Base-by-base conservation (phyloP, 2,329 filamentous ascomycete genomes). In the Ceratocystis albifundus region DNA sequence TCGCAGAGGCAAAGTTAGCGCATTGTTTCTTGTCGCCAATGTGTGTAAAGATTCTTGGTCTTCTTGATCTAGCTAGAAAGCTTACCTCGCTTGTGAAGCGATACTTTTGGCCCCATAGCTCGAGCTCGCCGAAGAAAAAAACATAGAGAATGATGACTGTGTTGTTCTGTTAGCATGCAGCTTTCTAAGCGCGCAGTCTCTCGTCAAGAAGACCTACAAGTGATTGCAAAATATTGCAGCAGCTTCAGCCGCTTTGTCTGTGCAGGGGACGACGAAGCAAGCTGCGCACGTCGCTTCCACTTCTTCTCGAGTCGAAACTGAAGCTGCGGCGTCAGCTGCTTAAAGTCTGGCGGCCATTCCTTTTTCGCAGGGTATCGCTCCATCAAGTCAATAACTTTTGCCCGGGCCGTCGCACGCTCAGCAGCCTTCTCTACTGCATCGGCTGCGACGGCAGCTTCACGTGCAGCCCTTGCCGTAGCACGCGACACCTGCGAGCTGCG, bases 291-390 rank as follows among this genome's bases (percentile, higher is more conserved):
- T 64, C 89, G 81, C 76, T 90, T 88, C 76, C 88, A 92, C 73
- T 88, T 86, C 74, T 88, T 85, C 78, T 93, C 89, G 71, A 90
- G 86, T 55, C 85, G 82, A 73, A 92, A 88, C 75, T 92, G 86
- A 72, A 91, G 84, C 74, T 88, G 88, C 61, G 80, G 77, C 46
- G 84, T 84, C 68, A 93, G 81, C 72, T 84, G 82, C 69, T 80
- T 77, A 75, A 93, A 88, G 75, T 91, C 85, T 12, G 89, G 89
- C 67, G 89, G 89, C 89, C 89, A 93, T 70, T 84, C 78, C 73
- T 87, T 88, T 75, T 88, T 87, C 62, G 85, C 82, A 71, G 79
- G 82, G 76, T 84, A 86, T 4, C 81, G 81, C 72, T 84, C 85
- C 68, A 75, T 80, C 69, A 80, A 77, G 69, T 65, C 63, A 4